Evolutionary conservation across 176 grass and related monocot genomes (phyloP).

Genomic region (Lolium rigidum): DNA sequence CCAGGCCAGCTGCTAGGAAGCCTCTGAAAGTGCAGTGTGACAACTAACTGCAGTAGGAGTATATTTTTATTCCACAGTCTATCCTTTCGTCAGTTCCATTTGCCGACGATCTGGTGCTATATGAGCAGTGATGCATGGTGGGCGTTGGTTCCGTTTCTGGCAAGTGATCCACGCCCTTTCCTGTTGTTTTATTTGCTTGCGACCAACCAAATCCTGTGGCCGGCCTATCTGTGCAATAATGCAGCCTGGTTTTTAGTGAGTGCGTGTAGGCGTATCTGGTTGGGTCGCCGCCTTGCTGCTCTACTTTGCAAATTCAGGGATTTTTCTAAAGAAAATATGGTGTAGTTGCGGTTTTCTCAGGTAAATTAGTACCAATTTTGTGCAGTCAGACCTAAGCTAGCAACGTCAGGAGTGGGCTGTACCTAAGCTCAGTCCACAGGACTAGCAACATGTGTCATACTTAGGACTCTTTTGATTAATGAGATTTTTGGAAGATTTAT

Average conservation of each 20-base stretch:
- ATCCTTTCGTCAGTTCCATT: background rate
- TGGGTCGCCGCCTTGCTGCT: background rate
- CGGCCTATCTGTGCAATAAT: slow-evolving; percentile 31
- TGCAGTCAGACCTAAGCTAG: too few species aligned
- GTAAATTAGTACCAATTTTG: too few species aligned
- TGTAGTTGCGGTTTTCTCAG: too few species aligned
- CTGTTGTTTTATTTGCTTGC: slow-evolving; percentile 20
- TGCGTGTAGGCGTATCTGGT: background rate
- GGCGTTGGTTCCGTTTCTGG: slow-evolving; percentile 40
- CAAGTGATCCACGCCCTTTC: slow-evolving; percentile 26
- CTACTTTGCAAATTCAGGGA: background rate
- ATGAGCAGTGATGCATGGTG: slow-evolving; percentile 21
- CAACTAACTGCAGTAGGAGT: background rate
- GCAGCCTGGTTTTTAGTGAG: slow-evolving; percentile 3
- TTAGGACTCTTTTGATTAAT: too few species aligned
- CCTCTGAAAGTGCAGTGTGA: slow-evolving; percentile 48
- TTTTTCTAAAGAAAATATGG: background rate
- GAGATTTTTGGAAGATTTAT: too few species aligned
- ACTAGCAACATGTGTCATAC: too few species aligned
- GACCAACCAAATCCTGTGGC: slow-evolving; percentile 36
- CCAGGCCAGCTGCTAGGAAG: slow-evolving; percentile 12
- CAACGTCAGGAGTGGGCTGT: too few species aligned
- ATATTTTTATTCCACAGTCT: background rate
- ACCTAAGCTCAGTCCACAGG: too few species aligned
- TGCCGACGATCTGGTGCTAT: slow-evolving; percentile 38